Percentiles rank a stretch among this genome's conserved stretches.
Conservation (phyloP, 257 asterid genomes). For the Solanum sejunctum region DNA sequence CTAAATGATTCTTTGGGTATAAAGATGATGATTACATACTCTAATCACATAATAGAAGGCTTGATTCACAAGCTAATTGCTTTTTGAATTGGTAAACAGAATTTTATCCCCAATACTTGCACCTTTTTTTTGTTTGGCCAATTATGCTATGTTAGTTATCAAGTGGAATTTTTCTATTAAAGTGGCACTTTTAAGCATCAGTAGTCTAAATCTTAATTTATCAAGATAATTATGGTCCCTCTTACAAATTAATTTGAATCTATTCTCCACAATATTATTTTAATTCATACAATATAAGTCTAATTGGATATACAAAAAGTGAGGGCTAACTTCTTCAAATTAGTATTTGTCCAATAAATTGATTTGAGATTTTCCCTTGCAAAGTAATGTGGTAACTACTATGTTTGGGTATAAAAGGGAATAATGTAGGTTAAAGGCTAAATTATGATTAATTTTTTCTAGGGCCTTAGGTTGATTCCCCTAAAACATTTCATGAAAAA, state of each 20-base stretch:
- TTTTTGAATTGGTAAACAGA: neutral
- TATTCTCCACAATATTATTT: conserved; percentile 18
- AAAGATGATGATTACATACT: neutral
- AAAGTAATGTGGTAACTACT: neutral
- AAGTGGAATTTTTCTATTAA: conserved; percentile 9
- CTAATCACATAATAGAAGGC: conserved; percentile 3
- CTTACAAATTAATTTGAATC: conserved; percentile 5
- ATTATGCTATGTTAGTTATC: neutral
- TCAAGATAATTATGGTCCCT: conserved; percentile 1
- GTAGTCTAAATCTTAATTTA: neutral
- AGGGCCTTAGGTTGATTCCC: conserved; percentile 14
- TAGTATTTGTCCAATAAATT: neutral
- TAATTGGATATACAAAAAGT: conserved; percentile 22
- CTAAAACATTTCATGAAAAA: conserved; percentile 8
- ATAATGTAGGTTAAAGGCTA: conserved; percentile 1
- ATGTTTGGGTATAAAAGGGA: conserved; percentile 18
- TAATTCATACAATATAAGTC: conserved; percentile 10
- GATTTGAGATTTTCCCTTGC: neutral
- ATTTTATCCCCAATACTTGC: neutral
- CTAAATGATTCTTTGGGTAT: neutral
- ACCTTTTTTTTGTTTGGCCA: neutral
- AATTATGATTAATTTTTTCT: neutral
- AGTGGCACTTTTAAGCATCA: neutral
- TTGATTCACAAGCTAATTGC: conserved; percentile 2
- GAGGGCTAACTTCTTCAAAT: neutral